Percentiles rank a stretch among this genome's conserved stretches.
Evolutionary conservation across 1,284 basidiomycete genomes (phyloP).

Genomic region (Exobasidium cylindrosporum): DNA sequence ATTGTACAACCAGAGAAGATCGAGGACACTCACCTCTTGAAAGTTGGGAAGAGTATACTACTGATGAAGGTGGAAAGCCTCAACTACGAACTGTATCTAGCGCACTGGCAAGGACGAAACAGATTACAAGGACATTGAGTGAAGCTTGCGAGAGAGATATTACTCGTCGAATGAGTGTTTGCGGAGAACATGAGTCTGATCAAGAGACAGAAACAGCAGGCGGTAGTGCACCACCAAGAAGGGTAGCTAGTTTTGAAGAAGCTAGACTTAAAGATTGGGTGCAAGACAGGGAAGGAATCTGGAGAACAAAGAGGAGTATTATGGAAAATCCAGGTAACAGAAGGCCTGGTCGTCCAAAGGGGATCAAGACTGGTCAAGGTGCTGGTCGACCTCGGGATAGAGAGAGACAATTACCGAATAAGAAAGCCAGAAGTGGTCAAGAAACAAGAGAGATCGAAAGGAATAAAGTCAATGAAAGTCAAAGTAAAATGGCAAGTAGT

Average conservation of each 20-base stretch:
- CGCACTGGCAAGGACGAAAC: background rate
- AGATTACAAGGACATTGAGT: constrained; percentile 30
- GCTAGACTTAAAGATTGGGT: constrained; percentile 18
- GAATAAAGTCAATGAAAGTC: background rate
- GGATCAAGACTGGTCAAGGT: constrained; percentile 19
- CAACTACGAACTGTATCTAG: background rate
- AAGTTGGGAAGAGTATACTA: background rate
- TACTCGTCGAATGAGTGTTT: constrained; percentile 24
- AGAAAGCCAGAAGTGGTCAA: background rate
- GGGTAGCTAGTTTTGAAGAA: constrained; percentile 23
- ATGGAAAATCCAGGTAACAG: constrained; percentile 34
- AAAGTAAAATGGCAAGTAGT: constrained; percentile 7
- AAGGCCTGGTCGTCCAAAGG: constrained; percentile 32
- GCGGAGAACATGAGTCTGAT: constrained; percentile 7
- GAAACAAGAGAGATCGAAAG: background rate
- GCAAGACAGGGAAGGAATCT: constrained; percentile 33
- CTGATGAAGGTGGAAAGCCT: background rate
- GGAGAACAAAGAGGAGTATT: constrained; percentile 37
- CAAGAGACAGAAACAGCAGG: background rate
- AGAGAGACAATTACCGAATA: background rate
- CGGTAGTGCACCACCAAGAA: constrained; percentile 10
- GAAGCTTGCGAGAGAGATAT: constrained; percentile 31
- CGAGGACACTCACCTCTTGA: background rate
- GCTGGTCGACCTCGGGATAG: constrained; percentile 9
- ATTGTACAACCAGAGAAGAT: background rate